Percentiles rank a stretch among this genome's conserved stretches.
These are phyloP conservation scores for Parietaria judaica DNA, from an alignment of 306 rosid species.

Conservation along the genomic window DNA sequence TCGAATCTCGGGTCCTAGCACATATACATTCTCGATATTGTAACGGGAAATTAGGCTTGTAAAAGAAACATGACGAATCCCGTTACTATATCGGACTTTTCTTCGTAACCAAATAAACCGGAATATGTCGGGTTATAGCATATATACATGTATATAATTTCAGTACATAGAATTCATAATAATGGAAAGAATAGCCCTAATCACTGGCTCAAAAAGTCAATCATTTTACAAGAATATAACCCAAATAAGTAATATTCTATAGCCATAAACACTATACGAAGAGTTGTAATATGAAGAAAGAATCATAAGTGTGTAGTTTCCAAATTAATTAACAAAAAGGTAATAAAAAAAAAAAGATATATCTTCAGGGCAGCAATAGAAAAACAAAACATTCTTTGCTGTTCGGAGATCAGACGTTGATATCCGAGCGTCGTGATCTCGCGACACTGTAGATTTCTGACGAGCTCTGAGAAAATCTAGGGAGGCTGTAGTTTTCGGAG, in stretches of 20 bases:
- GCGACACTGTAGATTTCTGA: slow-evolving; percentile 41
- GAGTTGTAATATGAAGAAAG: slow-evolving; percentile 19
- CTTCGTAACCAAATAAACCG: too few species aligned
- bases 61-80: too few species aligned
- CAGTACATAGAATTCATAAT: too few species aligned
- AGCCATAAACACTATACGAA: neutral
- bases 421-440: slow-evolving; percentile 82
- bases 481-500: slow-evolving; percentile 58
- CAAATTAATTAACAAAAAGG: slow-evolving; percentile 3
- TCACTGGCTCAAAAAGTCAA: slow-evolving; percentile 13
- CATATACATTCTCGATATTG: too few species aligned
- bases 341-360: neutral
- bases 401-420: slow-evolving; percentile 45
- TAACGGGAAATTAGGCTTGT: too few species aligned
- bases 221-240: slow-evolving; percentile 10
- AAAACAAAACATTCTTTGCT: slow-evolving; percentile 10
- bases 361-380: neutral
- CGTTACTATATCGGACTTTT: too few species aligned
- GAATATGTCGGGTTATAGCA: too few species aligned
- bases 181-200: slow-evolving; percentile 18
- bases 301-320: slow-evolving; percentile 17
- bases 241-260: slow-evolving; percentile 1
- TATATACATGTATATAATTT: too few species aligned
- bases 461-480: slow-evolving; percentile 62
- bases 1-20: too few species aligned